These are phyloP conservation scores for Oryza nivara DNA, from an alignment of 176 grass and related monocot species.

Conservation along the genomic window DNA sequence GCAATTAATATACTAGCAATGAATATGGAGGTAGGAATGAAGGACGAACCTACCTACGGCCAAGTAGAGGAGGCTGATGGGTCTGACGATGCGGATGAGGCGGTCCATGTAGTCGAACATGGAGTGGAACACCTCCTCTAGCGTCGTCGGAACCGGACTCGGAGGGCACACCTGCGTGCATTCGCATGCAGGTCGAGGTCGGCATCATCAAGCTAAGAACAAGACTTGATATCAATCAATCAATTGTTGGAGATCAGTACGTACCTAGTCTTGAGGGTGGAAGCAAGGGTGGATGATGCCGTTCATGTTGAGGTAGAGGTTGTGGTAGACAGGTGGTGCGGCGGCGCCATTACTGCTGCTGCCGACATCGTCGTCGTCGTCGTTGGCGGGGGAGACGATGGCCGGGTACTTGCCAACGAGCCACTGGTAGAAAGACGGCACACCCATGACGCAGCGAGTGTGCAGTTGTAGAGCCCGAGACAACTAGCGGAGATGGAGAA, in stretches of 20 bases:
- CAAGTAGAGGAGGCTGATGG: constrained; percentile 63
- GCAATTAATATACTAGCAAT: no score
- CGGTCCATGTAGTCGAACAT: constrained; percentile 68
- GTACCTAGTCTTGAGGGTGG: constrained; percentile 59
- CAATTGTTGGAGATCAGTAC: no score
- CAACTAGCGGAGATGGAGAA: no score
- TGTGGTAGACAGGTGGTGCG: constrained; percentile 35
- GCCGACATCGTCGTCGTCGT: background rate
- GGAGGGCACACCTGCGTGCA: constrained; percentile 24
- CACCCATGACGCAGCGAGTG: constrained; percentile 28
- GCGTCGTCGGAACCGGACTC: constrained; percentile 33
- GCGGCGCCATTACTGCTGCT: background rate
- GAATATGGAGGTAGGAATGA: no score
- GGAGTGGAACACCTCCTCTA: constrained; percentile 62
- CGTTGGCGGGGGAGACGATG: constrained; percentile 21
- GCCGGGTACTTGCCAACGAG: constrained; percentile 58
- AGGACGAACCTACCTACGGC: constrained; percentile 41
- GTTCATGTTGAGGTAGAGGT: constrained; percentile 73
- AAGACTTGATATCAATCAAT: no score
- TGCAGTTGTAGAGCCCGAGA: no score
- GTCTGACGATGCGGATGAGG: constrained; percentile 57
- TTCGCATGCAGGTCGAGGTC: no score
- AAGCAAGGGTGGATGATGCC: constrained; percentile 66
- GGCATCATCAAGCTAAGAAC: background rate
- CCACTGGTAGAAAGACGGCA: constrained; percentile 59